Base-by-base conservation (phyloP, 495 filamentous ascomycete species). In the Annulohypoxylon nitens region DNA sequence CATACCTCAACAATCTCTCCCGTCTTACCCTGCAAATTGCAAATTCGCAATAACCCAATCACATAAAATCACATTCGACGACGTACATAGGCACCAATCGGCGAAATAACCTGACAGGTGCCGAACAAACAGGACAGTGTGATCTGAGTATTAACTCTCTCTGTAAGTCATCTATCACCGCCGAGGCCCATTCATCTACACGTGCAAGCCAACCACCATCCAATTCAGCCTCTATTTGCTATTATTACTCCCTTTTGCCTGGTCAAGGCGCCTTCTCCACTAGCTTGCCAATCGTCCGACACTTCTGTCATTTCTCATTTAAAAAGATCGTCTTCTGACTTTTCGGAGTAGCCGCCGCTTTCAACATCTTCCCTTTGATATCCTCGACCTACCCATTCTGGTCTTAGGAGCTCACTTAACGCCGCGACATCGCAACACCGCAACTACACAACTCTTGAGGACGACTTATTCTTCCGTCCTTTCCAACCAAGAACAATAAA, bases 361-460 rank as follows among this genome's bases (percentile, higher is more conserved):
- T 78, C 75, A 77, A 78, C 69, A 54, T 80, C 73, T 78, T 76
- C 69, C 69, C 62, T 68, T 75, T 73, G 73, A 67, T 77, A 67
- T 77, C 61, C 54, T 61, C 37, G 53, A 58, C 70, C 65, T 69
- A 55, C 55, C 61, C 54, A 63, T 80, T 76, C 77, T 70, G 61
- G 62, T 73, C 70, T 78, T 75, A 74, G 74, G 70, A 75, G 57
- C 53, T 60, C 41, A 30, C 67, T 48, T 47, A 60, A 50, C 64
- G 59, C 9, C 33, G 50, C 57, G 39, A 34, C 39, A 50, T 64
- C 69, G 70, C 72, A 72, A 50, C 53, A 67, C 9, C 33, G 48
- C 37, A 51, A 34, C 39, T 45, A 62, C 69, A 72, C 74, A 72
- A 69, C 61, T 45, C 47, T 61, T n/a, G 37, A 70, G n/a, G 25